Base-by-base conservation (phyloP, 2,329 filamentous ascomycete genomes). In the Xylariaceae sp. region DNA sequence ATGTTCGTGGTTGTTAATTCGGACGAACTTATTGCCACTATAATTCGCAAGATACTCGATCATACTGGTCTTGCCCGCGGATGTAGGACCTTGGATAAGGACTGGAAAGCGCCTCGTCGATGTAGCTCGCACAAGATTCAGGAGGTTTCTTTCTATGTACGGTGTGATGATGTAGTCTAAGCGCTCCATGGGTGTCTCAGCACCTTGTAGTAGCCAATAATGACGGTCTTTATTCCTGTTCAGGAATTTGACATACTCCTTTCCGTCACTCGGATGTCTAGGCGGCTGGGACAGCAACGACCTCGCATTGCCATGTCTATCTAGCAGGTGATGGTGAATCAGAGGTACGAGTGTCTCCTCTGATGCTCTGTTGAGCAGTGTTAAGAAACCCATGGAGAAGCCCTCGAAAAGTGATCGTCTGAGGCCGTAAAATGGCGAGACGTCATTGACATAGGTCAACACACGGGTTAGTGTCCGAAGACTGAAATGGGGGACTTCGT, bases 1-100 rank as follows among this genome's bases (percentile, higher is more conserved):
- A 70, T 99, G 95, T 71, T 99, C 96, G 74, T 99, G 95, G 66
- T 99, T 99, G 77, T 99, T 99, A 79, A 99, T 99, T 58, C 95
- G 87, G 39, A 99, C 92, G 70, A 98, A 99, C 69, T 91, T 95
- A 72, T 99, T 96, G 3, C 96, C 95, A 26, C 92, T 98, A 53
- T 91, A 89, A 69, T 96, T 95, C n/a, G 96, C 94, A 33, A 99
- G 82, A 71, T 96, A 97, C 74, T 98, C 94, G 37, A 99, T 96
- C 95, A 99, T 99, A 74, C 94, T 98, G 0, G 95, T 99, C 76
- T 99, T 99, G 63, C 95, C 95, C 11, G 94, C 91, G 4, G 96
- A 99, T 0, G 95, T 99, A 11, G 96, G 95, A 3, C 95, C 95
- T 74, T 99, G 95, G 17, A 99, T 90, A 8, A 99, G 81, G 45